Evolutionary conservation across 2,329 filamentous ascomycete species (phyloP), one percentile per base, ranked within the genome.

Genomic region (Fusarium multiceps): DNA sequence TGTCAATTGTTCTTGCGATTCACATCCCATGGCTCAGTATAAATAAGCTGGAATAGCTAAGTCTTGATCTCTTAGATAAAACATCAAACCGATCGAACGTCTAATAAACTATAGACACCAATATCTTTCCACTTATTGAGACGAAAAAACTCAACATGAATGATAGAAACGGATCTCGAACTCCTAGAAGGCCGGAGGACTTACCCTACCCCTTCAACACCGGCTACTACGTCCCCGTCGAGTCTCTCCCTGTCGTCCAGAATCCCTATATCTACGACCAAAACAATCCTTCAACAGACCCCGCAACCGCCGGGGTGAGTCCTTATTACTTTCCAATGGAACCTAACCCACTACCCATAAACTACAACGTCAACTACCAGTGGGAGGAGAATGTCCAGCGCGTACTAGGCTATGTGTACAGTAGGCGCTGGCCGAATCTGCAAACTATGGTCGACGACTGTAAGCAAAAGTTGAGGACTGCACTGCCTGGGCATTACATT

Each of bases 221-320:
- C 21, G 20, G 13, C 20, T 16, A 10, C 20, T 43, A 43, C 41
- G 13, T 16, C 13, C 7, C 20, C 20, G 13, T 43, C 4, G 40
- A 41, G 18, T 20, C n/a, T 12, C 40, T 41, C 40, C n/a, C 11
- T 13, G n/a, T 9, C 6, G n/a, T 12, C 10, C 40, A n/a, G 6
- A 41, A 41, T 11, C n/a, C n/a, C 18, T 20, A 20, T n/a, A 13
- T 41, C 18, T 41, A 21, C n/a, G 40, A 41, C n/a, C 10, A n/a
- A 13, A 41, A 41, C n/a, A n/a, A 41, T 3, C 18, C n/a, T 8
- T 3, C n/a, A 8, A 2, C 2, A 10, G 3, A n/a, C 2, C 4
- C 20, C 2, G 40, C n/a, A 21, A 20, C n/a, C 40, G 10, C 40
- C n/a, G 13, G 30, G 7, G 30, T 32, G 5, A 32, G 30, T 32